These are phyloP conservation scores for Albugo candida DNA, from an alignment of 352 stramenopile species.

Conservation along the genomic window DNA sequence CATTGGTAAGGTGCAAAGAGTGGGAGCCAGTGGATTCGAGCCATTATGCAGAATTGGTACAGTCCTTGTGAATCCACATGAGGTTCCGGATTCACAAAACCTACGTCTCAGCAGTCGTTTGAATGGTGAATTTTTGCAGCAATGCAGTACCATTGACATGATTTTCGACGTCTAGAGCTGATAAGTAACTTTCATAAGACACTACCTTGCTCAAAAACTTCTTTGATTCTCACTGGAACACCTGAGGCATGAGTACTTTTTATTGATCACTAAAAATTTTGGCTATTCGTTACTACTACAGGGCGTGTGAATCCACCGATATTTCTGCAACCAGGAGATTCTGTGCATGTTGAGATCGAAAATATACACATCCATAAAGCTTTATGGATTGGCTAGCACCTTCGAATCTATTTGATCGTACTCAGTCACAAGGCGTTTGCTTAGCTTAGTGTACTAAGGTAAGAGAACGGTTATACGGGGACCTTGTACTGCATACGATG, in stretches of 20 bases:
- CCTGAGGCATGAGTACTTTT: slow-evolving; percentile 30
- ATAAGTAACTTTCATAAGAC: slow-evolving; percentile 80
- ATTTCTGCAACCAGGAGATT: slow-evolving; percentile 71
- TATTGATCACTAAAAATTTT: background rate
- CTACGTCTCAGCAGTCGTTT: slow-evolving; percentile 60
- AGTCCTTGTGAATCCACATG: slow-evolving; percentile 51
- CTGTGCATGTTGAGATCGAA: slow-evolving; percentile 83
- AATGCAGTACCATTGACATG: slow-evolving; percentile 80
- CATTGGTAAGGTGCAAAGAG: slow-evolving; percentile 70
- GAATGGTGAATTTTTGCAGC: slow-evolving; percentile 71
- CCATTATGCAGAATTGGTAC: slow-evolving; percentile 81
- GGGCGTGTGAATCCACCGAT: slow-evolving; percentile 75
- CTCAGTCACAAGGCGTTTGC: too few relatives aligned
- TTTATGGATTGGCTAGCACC: too few relatives aligned
- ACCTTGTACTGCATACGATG: too few relatives aligned
- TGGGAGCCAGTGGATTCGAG: slow-evolving; percentile 73
- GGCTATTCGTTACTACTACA: slow-evolving; percentile 5
- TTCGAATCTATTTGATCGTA: too few relatives aligned
- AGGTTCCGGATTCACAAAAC: slow-evolving; percentile 53
- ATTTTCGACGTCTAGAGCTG: slow-evolving; percentile 78
- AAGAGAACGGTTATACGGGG: too few relatives aligned
- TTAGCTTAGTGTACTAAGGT: too few relatives aligned
- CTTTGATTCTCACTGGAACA: slow-evolving; percentile 80
- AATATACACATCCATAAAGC: slow-evolving; percentile 61
- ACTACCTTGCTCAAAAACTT: slow-evolving; percentile 74